Base-by-base conservation (phyloP, 306 rosid genomes). In the Rubus idaeus region DNA sequence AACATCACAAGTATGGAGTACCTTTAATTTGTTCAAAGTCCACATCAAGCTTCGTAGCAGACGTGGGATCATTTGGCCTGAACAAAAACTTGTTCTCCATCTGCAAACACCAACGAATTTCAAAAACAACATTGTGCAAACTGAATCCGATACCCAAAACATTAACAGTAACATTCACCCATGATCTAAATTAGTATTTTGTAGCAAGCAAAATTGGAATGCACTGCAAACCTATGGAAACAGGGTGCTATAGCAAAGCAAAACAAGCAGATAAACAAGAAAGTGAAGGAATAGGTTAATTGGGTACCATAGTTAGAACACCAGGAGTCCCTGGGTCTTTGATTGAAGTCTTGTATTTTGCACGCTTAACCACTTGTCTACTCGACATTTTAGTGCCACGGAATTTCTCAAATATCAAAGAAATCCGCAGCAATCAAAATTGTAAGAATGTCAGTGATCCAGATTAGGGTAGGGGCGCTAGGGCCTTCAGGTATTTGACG, bases 241-340 rank as follows among this genome's bases (percentile, higher is more conserved):
- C 35, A 30, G 2, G 1, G 35, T 30, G 35, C 35, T 30, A 30
- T 30, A 5, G 11, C 16, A 49, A 10, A 49, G 17, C 16, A 10
- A 49, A 10, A 49, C 3, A 10, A 47, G n/a, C 18, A 50, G 14
- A 13, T 51, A 62, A 26, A 26, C 0, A 30, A 30, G 35, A 30
- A 30, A 30, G 35, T 30, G 35, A 30, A 30, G 11, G 44, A 44
- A 45, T 11, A 21, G 46, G 37, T 21, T 5, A 68, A 45, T 41
- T 5, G 41, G 45, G 26, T 77, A 94, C 98, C 98, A 94, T 86
- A 69, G 84, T 88, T 80, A 94, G 77, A 35, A 94, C 86, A 7
- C 98, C 98, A 3, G 95, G 86, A 45, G 88, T 90, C 20, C 98
- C 97, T 65, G 97, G 89, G 82, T 89, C 96, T 81, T 87, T 94